Conservation (phyloP, 2,329 filamentous ascomycete species). For the Trichophyton simii region DNA sequence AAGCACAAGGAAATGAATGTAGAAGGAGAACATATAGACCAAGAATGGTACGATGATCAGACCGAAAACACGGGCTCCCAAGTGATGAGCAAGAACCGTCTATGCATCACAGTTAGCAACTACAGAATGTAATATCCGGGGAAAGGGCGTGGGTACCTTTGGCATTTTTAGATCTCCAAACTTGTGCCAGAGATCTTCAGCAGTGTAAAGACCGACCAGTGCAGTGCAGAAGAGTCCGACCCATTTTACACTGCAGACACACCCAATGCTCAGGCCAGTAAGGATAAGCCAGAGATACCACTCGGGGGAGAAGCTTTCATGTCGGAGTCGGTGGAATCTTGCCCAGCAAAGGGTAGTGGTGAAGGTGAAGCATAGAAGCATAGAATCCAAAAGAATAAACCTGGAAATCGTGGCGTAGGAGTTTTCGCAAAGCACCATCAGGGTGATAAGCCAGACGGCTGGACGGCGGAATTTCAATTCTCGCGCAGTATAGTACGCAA, state of each 20-base stretch:
- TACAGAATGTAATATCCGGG: neutral
- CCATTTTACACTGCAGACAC: conserved; percentile 96
- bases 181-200: conserved; percentile 95
- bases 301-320: conserved; percentile 73
- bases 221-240: conserved; percentile 94
- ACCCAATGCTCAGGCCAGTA: conserved; percentile 90
- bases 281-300: conserved; percentile 94
- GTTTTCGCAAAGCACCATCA: conserved; percentile 98
- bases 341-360: conserved; percentile 95
- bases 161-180: conserved; percentile 92
- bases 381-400: conserved; percentile 95
- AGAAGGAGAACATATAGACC: conserved; percentile 94
- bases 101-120: conserved; percentile 1
- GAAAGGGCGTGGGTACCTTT: conserved; percentile 40
- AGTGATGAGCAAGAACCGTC: conserved; percentile 56
- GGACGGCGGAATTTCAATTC: conserved; percentile 77
- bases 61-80: conserved; percentile 67
- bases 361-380: conserved; percentile 98
- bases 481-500: conserved; percentile 90
- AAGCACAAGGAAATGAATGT: conserved; percentile 83
- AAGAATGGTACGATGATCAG: conserved; percentile 79
- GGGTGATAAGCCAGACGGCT: conserved; percentile 84
- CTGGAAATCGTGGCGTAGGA: conserved; percentile 98
- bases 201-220: conserved; percentile 86
- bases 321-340: conserved; percentile 81